phyloP scores from a whole-genome alignment of 148 eudicot species.

The Rhododendron mucronatum region DNA sequence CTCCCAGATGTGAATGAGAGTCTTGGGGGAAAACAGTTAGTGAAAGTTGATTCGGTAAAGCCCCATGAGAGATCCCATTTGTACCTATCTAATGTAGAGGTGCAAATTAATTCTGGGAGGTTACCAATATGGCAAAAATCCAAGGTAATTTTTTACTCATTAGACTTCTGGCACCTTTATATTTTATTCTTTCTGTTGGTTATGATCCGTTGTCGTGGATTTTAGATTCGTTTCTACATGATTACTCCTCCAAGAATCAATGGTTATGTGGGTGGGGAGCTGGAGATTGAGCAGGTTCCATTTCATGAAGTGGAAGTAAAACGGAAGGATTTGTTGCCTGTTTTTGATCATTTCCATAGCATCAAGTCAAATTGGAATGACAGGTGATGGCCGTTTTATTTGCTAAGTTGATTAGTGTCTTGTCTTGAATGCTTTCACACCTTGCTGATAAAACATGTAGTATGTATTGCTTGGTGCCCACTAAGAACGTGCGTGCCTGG shows the following conservation, averaged over 20 bases:
- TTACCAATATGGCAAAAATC: conserved; percentile 36
- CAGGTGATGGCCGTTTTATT: conserved; percentile 19
- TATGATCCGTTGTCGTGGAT: conserved; percentile 4
- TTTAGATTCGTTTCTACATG: conserved; percentile 28
- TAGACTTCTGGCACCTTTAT: not conserved
- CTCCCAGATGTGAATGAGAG: not conserved
- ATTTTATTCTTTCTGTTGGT: not conserved
- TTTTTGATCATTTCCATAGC: conserved; percentile 30
- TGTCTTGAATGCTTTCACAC: conserved; percentile 7
- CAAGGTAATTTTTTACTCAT: conserved; percentile 25
- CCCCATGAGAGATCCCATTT: conserved; percentile 25
- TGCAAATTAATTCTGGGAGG: conserved; percentile 33
- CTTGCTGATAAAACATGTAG: not conserved
- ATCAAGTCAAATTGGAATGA: conserved; percentile 23
- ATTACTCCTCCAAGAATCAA: conserved; percentile 21
- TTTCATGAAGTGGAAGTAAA: conserved; percentile 28
- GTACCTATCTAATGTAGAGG: conserved; percentile 42
- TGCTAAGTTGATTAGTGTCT: not conserved
- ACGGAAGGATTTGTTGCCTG: conserved; percentile 42
- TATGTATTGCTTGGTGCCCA: not conserved
- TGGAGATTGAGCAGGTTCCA: conserved; percentile 32
- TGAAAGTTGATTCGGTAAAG: conserved; percentile 15
- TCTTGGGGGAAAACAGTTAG: conserved; percentile 1
- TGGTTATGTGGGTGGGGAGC: conserved; percentile 30
- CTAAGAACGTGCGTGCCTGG: not conserved